Percentiles rank a stretch among this genome's conserved stretches.
Conservation (phyloP, 345 rosid genomes). For the Citropsis articulata region DNA sequence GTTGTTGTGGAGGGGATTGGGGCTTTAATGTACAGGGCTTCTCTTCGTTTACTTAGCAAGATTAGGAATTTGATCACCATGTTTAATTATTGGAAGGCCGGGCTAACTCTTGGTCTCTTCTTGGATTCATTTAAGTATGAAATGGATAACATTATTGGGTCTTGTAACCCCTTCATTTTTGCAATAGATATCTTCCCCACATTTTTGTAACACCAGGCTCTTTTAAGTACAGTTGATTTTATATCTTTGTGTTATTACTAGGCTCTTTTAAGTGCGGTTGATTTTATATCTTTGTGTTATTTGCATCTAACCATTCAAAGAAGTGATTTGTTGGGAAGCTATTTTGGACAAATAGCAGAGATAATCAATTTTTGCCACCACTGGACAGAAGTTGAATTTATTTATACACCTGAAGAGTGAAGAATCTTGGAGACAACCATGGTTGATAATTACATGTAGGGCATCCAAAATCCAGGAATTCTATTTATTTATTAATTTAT, state of each 20-base stretch:
- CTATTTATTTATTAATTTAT: too few relatives aligned
- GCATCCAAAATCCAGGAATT: neutral
- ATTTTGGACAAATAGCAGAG: neutral
- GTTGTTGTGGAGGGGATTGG: slow-evolving; percentile 81
- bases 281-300: neutral
- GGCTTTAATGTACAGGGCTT: slow-evolving; percentile 77
- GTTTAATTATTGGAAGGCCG: slow-evolving; percentile 91
- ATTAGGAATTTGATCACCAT: slow-evolving; percentile 53
- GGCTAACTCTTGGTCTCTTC: slow-evolving; percentile 88
- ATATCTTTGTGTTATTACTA: neutral
- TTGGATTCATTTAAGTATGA: slow-evolving; percentile 89
- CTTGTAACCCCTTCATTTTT: slow-evolving; percentile 22
- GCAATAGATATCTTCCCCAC: slow-evolving; percentile 22
- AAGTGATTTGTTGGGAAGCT: neutral
- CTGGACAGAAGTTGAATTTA: neutral
- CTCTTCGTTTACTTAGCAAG: slow-evolving; percentile 48
- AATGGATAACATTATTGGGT: slow-evolving; percentile 25
- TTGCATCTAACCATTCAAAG: neutral
- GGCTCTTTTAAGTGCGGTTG: neutral
- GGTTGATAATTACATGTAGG: neutral
- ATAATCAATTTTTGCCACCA: neutral
- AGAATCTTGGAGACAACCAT: neutral
- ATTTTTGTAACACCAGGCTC: slow-evolving; percentile 13
- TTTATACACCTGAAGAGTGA: neutral
- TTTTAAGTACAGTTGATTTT: neutral